Percentiles rank a stretch among this genome's conserved stretches.
Evolutionary conservation across 495 filamentous ascomycete species (phyloP).

Genomic region (Umbilicaria muhlenbergii): DNA sequence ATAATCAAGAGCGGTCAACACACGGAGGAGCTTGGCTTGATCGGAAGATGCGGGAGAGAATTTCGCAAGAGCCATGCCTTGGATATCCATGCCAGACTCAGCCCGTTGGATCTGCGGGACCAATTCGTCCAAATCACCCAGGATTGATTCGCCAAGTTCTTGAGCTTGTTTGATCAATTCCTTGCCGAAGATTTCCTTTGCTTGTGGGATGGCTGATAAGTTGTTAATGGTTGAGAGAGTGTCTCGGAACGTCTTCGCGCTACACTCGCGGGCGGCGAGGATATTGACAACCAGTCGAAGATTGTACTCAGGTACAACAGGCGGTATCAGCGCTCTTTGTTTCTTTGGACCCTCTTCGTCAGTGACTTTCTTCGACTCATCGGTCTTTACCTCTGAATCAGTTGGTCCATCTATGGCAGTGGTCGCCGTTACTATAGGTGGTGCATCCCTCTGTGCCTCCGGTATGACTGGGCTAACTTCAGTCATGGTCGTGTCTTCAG

Average conservation of each 20-base stretch:
- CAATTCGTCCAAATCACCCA: conserved; percentile 74
- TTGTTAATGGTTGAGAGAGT: conserved; percentile 97
- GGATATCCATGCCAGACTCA: conserved; percentile 79
- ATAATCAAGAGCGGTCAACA: conserved; percentile 92
- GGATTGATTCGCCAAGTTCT: conserved; percentile 64
- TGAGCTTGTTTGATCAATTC: conserved; percentile 82
- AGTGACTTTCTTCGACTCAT: conserved; percentile 24
- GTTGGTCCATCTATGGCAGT: conserved; percentile 6
- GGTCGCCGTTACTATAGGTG: conserved; percentile 2
- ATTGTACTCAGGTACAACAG: conserved; percentile 78
- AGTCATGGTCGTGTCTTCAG: conserved; percentile 26
- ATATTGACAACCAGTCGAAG: conserved; percentile 89
- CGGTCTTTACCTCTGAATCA: conserved; percentile 16
- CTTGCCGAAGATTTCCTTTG: conserved; percentile 76
- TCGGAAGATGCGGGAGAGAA: conserved; percentile 93
- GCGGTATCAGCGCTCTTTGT: conserved; percentile 56
- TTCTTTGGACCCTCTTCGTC: conserved; percentile 57
- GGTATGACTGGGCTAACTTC: conserved; percentile 14
- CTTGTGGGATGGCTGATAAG: conserved; percentile 79
- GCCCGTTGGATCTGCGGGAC: conserved; percentile 76
- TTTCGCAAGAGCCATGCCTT: conserved; percentile 82
- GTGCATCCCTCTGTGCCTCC: no score
- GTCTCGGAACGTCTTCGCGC: conserved; percentile 90
- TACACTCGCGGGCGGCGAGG: conserved; percentile 88
- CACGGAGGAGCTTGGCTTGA: conserved; percentile 83